phyloP scores from a whole-genome alignment of 73 alveolate species.

The Symbiodinium pilosum region DNA sequence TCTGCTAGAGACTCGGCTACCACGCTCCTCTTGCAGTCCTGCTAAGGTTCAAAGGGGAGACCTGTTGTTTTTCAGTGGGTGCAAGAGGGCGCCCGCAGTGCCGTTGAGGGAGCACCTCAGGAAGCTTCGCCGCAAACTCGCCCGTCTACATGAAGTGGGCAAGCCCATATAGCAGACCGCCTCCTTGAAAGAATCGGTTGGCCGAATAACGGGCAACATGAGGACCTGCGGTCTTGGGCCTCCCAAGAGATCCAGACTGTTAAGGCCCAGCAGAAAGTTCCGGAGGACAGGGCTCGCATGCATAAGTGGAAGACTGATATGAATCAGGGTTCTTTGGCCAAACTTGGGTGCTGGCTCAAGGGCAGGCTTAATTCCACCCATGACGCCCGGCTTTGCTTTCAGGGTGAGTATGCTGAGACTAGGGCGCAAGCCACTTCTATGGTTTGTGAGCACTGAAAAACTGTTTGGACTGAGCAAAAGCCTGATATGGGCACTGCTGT shows the following conservation, averaged over 20 bases:
- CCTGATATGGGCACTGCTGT: neutral
- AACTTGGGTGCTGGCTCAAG: neutral
- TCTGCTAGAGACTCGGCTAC: neutral
- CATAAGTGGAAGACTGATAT: neutral
- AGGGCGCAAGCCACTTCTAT: neutral
- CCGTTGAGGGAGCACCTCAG: neutral
- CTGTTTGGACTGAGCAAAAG: neutral
- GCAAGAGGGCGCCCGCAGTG: neutral
- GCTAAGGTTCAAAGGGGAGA: neutral
- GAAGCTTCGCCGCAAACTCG: neutral
- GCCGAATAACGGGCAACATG: neutral
- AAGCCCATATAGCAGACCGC: neutral
- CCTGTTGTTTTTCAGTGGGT: neutral
- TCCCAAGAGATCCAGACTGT: neutral
- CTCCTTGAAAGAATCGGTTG: neutral
- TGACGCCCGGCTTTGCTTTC: neutral
- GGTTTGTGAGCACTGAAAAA: neutral
- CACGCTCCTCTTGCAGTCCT: neutral
- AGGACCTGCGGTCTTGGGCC: neutral
- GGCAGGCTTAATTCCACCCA: neutral
- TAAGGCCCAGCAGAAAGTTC: neutral
- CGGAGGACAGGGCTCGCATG: neutral
- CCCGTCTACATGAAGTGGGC: neutral
- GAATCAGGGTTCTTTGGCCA: neutral
- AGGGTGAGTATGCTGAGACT: neutral